phyloP scores from a whole-genome alignment of 2,329 filamentous ascomycete genomes.

The Ascochyta fabae region DNA sequence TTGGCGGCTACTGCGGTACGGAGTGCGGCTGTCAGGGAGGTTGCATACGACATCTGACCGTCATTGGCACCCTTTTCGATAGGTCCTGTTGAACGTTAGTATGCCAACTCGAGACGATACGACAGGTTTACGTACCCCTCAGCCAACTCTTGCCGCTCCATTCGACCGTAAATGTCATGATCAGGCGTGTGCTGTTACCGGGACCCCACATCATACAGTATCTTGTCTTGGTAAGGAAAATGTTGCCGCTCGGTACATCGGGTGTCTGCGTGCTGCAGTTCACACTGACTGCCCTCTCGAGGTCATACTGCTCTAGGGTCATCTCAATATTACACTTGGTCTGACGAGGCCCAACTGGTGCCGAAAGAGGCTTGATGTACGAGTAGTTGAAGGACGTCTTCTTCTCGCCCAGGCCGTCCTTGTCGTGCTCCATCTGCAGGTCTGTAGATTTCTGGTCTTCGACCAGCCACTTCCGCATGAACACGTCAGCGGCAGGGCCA shows the following conservation, averaged over 20 bases:
- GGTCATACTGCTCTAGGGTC: conserved; percentile 80
- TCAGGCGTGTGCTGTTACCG: conserved; percentile 81
- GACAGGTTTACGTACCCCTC: conserved; percentile 70
- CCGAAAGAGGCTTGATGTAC: conserved; percentile 90
- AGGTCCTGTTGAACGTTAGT: conserved; percentile 65
- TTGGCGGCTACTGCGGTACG: conserved; percentile 75
- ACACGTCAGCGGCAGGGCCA: conserved; percentile 76
- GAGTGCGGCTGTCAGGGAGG: conserved; percentile 76
- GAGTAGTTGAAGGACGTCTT: conserved; percentile 77
- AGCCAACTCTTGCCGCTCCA: conserved; percentile 99
- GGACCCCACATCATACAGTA: conserved; percentile 95
- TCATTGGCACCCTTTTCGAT: conserved; percentile 96
- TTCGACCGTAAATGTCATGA: conserved; percentile 89
- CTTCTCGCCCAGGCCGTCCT: conserved; percentile 76
- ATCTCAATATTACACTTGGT: conserved; percentile 93
- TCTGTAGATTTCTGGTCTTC: conserved; percentile 89
- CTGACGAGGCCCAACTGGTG: conserved; percentile 85
- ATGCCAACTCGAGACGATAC: not conserved
- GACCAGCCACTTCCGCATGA: conserved; percentile 85
- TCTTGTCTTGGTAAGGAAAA: conserved; percentile 90
- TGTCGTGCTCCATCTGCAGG: conserved; percentile 82
- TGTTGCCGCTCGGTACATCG: conserved; percentile 91
- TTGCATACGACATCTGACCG: conserved; percentile 83
- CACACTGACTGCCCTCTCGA: conserved; percentile 87
- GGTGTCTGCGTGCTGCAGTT: conserved; percentile 85